These are phyloP conservation scores for Camillea tinctor DNA, from an alignment of 2,329 filamentous ascomycete species.

Conservation along the genomic window DNA sequence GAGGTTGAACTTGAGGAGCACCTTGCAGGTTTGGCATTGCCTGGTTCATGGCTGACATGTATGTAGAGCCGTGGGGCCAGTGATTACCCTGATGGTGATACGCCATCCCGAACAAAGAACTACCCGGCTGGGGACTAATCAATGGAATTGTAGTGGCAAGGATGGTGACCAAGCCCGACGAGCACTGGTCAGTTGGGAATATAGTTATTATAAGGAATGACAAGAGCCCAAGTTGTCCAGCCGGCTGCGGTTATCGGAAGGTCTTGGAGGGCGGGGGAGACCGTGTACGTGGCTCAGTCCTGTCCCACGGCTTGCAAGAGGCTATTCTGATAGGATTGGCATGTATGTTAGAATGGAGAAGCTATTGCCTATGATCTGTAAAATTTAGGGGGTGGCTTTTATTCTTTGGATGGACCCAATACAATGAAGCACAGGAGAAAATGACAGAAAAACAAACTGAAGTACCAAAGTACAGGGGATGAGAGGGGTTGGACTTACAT, in stretches of 20 bases:
- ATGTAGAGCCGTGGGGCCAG: slow-evolving; percentile 26
- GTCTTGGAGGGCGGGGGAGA: background rate
- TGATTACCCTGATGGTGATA: slow-evolving; percentile 25
- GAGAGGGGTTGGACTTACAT: background rate
- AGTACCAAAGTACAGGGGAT: background rate
- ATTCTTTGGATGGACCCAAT: background rate
- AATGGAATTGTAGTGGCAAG: background rate
- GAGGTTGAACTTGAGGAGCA: slow-evolving; percentile 22
- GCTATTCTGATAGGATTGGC: background rate
- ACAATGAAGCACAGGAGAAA: background rate
- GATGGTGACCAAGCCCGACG: background rate
- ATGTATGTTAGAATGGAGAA: background rate
- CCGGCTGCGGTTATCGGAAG: background rate
- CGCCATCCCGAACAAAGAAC: slow-evolving; percentile 22
- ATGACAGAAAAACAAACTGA: background rate
- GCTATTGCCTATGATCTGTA: background rate
- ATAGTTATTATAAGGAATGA: background rate
- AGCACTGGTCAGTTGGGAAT: background rate
- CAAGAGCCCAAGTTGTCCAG: background rate
- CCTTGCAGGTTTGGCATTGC: slow-evolving; percentile 23
- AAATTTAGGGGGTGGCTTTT: background rate
- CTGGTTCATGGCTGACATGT: slow-evolving; percentile 28
- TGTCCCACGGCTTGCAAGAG: background rate
- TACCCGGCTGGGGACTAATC: background rate
- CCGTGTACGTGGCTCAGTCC: background rate